These are phyloP conservation scores for Dichotomocladium elegans DNA, from an alignment of 371 early-diverging fungal genomes.

Conservation along the genomic window DNA sequence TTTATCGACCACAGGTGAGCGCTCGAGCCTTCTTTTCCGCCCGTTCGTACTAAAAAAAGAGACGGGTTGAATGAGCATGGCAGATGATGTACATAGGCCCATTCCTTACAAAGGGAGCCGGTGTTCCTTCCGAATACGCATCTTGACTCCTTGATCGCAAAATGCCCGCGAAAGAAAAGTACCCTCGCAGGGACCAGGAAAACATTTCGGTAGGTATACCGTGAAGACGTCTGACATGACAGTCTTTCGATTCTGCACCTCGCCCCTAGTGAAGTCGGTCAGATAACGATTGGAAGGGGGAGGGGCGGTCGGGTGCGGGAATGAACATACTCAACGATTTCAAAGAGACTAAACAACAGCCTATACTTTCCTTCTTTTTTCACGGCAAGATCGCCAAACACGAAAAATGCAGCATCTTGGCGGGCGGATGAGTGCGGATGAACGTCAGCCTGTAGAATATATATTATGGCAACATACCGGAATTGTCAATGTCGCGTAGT, in stretches of 20 bases:
- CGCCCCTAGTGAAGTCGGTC: conserved; percentile 17
- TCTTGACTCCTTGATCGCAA: conserved; percentile 47
- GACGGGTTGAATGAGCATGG: neutral
- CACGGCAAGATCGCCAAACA: conserved; percentile 92
- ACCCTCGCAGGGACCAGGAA: conserved; percentile 82
- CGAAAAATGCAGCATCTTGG: conserved; percentile 88
- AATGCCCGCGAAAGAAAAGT: conserved; percentile 46
- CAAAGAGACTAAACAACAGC: conserved; percentile 86
- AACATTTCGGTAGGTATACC: conserved; percentile 87
- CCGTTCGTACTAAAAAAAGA: conserved; percentile 1
- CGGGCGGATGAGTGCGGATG: neutral
- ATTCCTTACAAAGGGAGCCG: conserved; percentile 30
- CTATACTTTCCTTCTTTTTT: conserved; percentile 84
- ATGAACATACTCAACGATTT: conserved; percentile 66
- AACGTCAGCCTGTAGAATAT: neutral
- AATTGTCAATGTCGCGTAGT: conserved; percentile 41
- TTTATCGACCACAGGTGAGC: neutral
- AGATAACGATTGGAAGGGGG: neutral
- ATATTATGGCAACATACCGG: conserved; percentile 17
- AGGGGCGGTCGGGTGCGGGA: neutral
- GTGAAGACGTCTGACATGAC: conserved; percentile 59
- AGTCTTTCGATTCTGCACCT: conserved; percentile 29
- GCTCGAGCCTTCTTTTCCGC: conserved; percentile 10
- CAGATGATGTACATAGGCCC: neutral
- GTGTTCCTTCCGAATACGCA: conserved; percentile 41